Conservation (phyloP, 768 basidiomycete species). For the Kwoniella sp. region DNA sequence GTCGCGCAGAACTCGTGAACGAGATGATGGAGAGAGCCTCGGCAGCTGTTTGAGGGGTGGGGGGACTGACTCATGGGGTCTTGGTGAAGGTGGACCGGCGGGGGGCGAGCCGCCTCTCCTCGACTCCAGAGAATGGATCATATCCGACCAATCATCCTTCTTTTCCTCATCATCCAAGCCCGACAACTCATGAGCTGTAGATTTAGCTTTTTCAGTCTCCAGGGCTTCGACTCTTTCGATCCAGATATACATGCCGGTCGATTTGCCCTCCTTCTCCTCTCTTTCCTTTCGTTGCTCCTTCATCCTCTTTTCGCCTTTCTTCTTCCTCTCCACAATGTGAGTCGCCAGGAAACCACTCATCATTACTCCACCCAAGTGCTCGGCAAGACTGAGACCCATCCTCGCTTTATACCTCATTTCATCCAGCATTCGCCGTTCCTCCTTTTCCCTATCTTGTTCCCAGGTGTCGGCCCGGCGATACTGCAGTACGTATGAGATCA, state of each 20-base stretch:
- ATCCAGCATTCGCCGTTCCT: not conserved
- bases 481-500: not conserved
- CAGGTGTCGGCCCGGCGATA: not conserved
- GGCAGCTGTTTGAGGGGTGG: not conserved
- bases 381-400: conserved; percentile 12
- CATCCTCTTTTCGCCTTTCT: not conserved
- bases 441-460: not conserved
- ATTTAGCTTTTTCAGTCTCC: not conserved
- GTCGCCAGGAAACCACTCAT: not conserved
- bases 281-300: not conserved
- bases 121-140: not conserved
- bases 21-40: not conserved
- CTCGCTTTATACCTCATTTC: conserved; percentile 15
- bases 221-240: not conserved
- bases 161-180: not conserved
- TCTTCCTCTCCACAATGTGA: not conserved
- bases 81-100: not conserved
- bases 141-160: conserved; percentile 4
- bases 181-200: not conserved
- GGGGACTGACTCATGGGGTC: not conserved
- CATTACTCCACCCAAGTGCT: conserved; percentile 9
- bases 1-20: not conserved
- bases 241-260: not conserved
- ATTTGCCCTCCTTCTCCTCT: not conserved
- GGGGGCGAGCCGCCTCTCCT: conserved; percentile 3